phyloP scores from a whole-genome alignment of 1,139 yeast species.

The Pichia cactophila region DNA sequence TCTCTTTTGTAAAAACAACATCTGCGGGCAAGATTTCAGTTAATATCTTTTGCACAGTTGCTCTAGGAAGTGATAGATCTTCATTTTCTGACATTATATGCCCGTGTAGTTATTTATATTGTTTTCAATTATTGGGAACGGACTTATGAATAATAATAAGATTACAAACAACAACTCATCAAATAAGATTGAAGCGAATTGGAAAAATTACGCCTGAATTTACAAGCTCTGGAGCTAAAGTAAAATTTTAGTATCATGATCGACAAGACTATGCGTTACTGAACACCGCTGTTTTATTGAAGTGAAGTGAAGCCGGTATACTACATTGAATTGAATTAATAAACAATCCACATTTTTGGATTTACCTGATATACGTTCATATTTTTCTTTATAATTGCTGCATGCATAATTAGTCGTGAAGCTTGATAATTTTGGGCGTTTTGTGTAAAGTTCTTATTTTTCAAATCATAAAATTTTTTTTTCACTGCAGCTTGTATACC shows the following conservation, averaged over 20 bases:
- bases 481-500: not conserved
- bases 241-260: no score
- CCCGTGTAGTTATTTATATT: not conserved
- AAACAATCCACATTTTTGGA: no score
- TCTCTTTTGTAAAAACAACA: conserved; percentile 83
- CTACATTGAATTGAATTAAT: no score
- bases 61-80: conserved; percentile 35
- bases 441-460: not conserved
- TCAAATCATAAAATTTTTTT: not conserved
- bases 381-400: no score
- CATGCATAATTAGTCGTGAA: no score
- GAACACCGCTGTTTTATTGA: no score
- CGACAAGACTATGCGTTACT: no score
- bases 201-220: not conserved
- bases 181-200: not conserved
- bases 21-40: conserved; percentile 85
- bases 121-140: conserved; percentile 27
- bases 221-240: no score
- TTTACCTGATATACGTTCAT: no score
- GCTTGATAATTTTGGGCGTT: no score
- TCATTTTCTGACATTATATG: conserved; percentile 18
- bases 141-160: not conserved
- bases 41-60: conserved; percentile 92
- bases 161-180: not conserved
- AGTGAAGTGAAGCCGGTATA: no score